Base-by-base conservation (phyloP, 2,329 filamentous ascomycete species). In the Coniochaeta sp. region DNA sequence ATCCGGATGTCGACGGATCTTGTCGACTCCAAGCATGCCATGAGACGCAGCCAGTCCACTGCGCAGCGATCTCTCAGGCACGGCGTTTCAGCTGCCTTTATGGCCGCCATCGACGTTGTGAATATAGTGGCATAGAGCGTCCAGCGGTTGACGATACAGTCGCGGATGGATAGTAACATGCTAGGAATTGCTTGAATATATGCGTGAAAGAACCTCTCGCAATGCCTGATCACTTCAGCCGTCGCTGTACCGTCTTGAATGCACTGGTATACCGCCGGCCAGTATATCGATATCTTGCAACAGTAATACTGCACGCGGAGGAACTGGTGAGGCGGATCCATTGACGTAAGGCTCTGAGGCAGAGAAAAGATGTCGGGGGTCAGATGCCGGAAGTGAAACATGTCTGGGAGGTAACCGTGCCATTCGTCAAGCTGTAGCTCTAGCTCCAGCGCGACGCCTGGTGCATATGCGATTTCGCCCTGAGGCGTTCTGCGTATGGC, bases 371-470 rank as follows among this genome's bases (percentile, higher is more conserved):
- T 57, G 28, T 43, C 34, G 31, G 19, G 5, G 34, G 2, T 26
- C 19, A 40, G 33, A 28, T 38, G 7, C 34, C 63, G 52, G 50
- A 73, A 74, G 28, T 68, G 68, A 17, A 74, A 64, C 9, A 62
- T 61, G 7, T 62, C 60, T 3, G 72, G 72, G 1, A 74, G 65
- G 43, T 69, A 65, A 17, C 69, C 63, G 57, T 71, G 68, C 72
- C 72, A 74, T 57, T 69, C 67, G 6, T 73, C 67, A 3, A 74
- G 66, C 58, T 74, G 72, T 26, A 67, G 64, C 36, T 68, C 66
- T 6, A 74, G 67, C 59, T 74, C 72, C 11, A 62, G 58, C 1
- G 70, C 69, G 33, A 72, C 64, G 33, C 65, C 61, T 6, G 70
- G 69, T 3, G 70, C 67, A 50, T 71, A 70, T 22, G 58, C 59